Evolutionary conservation across 2,329 filamentous ascomycete genomes (phyloP), one percentile per base, ranked within the genome.

Genomic region (Aspergillus neoniger): DNA sequence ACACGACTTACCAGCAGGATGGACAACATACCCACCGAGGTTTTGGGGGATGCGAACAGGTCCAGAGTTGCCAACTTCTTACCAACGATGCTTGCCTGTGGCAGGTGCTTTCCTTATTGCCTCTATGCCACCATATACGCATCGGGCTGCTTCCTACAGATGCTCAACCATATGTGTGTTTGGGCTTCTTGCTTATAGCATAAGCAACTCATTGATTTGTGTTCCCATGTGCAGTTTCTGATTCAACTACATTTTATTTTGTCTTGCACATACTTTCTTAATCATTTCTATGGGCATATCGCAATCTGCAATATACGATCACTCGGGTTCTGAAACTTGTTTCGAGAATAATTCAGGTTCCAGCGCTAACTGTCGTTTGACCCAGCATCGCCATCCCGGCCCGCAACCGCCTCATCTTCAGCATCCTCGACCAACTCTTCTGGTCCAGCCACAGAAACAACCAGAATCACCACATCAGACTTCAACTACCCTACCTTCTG

Each of bases 391-490:
- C 23, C 74, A 73, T 58, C 69, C 68, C 56, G 66, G 68, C 56
- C 69, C 73, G 49, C 71, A 71, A 25, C 70, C 70, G 52, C 63
- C 67, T 56, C 71, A 73, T 58, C 67, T 71, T 48, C 69, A 74
- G 38, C 69, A 75, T 62, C 69, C 69, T 36, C 69, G 72, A 47
- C 62, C 72, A 61, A 60, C 64, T 57, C 63, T 63, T 59, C 63
- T 74, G 61, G 48, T 66, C 19, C 72, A 72, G 19, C 67, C 69
- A 21, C 68, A 70, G 47, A 75, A 72, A 36, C 73, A 71, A 48
- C 88, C 65, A 86, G 87, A 62, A 79, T 86, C 67, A 86, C 91
- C 80, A 83, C 87, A 66, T 81, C 89, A 69, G 84, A 86, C 69
- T 81, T 85, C 70, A 53, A 58, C 62, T 25, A 67, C 72, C 63